A percentile compares a stretch with the other conserved stretches of the same genome.
Evolutionary conservation across 495 filamentous ascomycete genomes (phyloP).

Genomic region (Tetracladium setigerum): DNA sequence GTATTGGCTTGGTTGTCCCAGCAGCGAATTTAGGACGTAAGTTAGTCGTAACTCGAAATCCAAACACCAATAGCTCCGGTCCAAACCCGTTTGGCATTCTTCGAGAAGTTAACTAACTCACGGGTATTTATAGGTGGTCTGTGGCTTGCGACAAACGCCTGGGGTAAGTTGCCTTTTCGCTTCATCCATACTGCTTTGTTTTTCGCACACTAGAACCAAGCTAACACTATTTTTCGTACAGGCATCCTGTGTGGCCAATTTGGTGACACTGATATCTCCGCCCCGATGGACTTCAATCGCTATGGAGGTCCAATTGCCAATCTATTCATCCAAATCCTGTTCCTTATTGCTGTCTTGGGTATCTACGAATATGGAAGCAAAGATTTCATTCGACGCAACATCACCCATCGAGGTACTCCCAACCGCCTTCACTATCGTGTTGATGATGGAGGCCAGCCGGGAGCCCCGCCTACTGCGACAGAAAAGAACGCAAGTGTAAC

Average conservation of each 20-base stretch:
- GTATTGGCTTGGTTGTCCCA: too few species aligned
- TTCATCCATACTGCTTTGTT: too few species aligned
- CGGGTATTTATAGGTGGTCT: too few species aligned
- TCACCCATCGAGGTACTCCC: slow-evolving; percentile 13
- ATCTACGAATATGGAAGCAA: slow-evolving; percentile 19
- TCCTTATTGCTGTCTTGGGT: slow-evolving; percentile 8
- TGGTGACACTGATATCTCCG: slow-evolving; percentile 9
- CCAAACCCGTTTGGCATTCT: too few species aligned
- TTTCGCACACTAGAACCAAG: too few species aligned
- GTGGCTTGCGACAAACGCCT: too few species aligned
- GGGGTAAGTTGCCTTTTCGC: too few species aligned
- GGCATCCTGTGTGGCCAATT: slow-evolving; percentile 15
- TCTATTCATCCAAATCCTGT: slow-evolving; percentile 16
- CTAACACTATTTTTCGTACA: too few species aligned
- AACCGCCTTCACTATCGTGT: slow-evolving; percentile 18
- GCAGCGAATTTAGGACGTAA: too few species aligned
- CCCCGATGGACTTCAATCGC: slow-evolving; percentile 13
- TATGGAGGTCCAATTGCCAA: slow-evolving; percentile 17
- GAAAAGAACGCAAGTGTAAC: slow-evolving; percentile 4
- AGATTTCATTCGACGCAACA: slow-evolving; percentile 16
- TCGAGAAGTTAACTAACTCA: too few species aligned
- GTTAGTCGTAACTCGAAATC: too few species aligned
- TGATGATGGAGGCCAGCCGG: background rate
- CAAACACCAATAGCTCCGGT: too few species aligned
- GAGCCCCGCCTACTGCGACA: background rate